Base-by-base conservation (phyloP, 306 rosid species). In the Geum urbanum region DNA sequence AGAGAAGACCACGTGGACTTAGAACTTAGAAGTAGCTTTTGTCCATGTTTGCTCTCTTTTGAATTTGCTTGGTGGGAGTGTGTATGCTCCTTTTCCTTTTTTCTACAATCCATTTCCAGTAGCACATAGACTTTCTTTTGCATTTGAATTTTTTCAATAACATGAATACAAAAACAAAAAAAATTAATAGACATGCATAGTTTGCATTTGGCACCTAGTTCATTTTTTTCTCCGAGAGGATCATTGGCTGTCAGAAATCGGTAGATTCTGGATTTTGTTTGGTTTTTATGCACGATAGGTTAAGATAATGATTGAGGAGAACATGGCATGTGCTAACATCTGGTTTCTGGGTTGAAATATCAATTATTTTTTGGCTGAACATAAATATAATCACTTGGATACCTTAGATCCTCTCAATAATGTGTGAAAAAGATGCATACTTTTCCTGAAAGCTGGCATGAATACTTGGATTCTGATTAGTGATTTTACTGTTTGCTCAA, bases 191-290 rank as follows among this genome's bases (percentile, higher is more conserved):
- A 27, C 32, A 27, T 1, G 32, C 2, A 27, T 27, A 27, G 32
- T 27, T 2, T 27, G 32, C 10, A 14, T 45, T 52, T 27, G 49
- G 49, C 65, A 12, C 16, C 2, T 74, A 32, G 72, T 35, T 59
- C 19, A 1, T n/a, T n/a, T 27, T 27, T 48, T 70, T 41, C 55
- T 71, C 32, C 10, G 32, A 3, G 27, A 32, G 63, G 27, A 76
- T 76, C 76, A 19, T 74, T 76, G 64, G 60, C 18, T 75, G 80
- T 77, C 77, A 77, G 88, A 76, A 60, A 49, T 67, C 58, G 69
- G 45, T 77, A 71, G 75, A 75, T 69, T 75, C 74, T 76, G 66
- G 72, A 78, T 85, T 74, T 74, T 79, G 57, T 71, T 80, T 74
- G 75, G 59, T 74, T 80, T 76, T 65, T 5, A 22, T 76, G 63